Base-by-base conservation (phyloP, 768 basidiomycete species). In the Boletus sp. region DNA sequence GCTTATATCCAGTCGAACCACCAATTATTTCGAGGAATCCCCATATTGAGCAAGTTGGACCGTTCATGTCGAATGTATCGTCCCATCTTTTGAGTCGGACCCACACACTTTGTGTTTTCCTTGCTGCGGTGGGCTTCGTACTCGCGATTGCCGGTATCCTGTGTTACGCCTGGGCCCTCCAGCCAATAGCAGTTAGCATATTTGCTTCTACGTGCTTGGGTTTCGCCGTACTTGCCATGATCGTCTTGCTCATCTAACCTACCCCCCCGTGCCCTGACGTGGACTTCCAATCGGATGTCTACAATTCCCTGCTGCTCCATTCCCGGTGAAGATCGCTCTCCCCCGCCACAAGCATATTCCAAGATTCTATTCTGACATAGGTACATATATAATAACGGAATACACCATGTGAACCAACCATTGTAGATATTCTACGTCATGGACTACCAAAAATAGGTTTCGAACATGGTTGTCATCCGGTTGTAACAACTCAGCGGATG, bases 31-130 rank as follows among this genome's bases (percentile, higher is more conserved):
- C 71, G 6, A 58, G 67, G 18, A 73, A 82, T 61, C 83, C 83
- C 6, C 81, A 80, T 52, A 59, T 85, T 8, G 80, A 80, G 48
- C 78, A 78, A 58, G 77, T 82, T 20, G 81, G 81, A 9, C 77
- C 74, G 5, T 81, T 83, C 66, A 67, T 65, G 58, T 30, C 64
- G 28, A 74, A 28, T 71, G 80, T 49, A 73, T 73, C 71, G 10
- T 65, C 63, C 9, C 77, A 80, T 57, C 67, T 86, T 28, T 74
- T 86, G 36, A 76, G 75, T 50, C 75, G 78, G 18, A 78, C 75
- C 33, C 83, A 85, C 53, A 58, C 73, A 28, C 67, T 84, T 5
- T 83, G 80, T 59, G 78, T 85, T 51, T 58, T 69, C 55, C 64
- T 82, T 7, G 72, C 83, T 12, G 68, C 73, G 8, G 39, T 74